Percentiles rank a stretch among this genome's conserved stretches.
These are phyloP conservation scores for Eucalyptus pauciflora DNA, from an alignment of 345 rosid genomes.

Conservation along the genomic window DNA sequence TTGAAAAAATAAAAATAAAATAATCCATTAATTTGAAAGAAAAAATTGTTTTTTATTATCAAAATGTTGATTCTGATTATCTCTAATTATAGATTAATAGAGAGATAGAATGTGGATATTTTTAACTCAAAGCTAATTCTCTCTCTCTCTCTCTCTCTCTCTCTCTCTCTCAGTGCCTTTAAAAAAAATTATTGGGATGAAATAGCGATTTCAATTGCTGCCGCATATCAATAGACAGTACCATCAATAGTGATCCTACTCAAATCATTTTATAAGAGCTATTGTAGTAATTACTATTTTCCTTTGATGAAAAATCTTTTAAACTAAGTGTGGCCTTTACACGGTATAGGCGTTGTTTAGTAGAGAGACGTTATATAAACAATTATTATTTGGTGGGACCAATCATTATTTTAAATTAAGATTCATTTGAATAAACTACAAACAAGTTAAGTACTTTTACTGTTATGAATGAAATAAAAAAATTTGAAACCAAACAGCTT, in stretches of 20 bases:
- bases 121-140: background rate
- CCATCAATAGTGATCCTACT: background rate
- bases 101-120: background rate
- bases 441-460: background rate
- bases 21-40: background rate
- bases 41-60: background rate
- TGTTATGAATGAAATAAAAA: background rate
- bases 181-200: background rate
- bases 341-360: fast-evolving
- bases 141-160: background rate
- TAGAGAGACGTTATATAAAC: background rate
- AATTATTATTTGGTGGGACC: background rate
- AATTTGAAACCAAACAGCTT: background rate
- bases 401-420: background rate
- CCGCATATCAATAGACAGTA: background rate
- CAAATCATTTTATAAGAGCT: background rate
- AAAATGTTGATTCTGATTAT: background rate
- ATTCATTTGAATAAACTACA: background rate
- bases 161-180: background rate
- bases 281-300: background rate
- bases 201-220: background rate
- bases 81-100: background rate
- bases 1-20: background rate
- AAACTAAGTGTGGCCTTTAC: background rate
- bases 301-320: background rate